Percentiles rank a stretch among this genome's conserved stretches.
Evolutionary conservation across 371 early-diverging fungal genomes (phyloP).

Genomic region (Mortierella sp.): DNA sequence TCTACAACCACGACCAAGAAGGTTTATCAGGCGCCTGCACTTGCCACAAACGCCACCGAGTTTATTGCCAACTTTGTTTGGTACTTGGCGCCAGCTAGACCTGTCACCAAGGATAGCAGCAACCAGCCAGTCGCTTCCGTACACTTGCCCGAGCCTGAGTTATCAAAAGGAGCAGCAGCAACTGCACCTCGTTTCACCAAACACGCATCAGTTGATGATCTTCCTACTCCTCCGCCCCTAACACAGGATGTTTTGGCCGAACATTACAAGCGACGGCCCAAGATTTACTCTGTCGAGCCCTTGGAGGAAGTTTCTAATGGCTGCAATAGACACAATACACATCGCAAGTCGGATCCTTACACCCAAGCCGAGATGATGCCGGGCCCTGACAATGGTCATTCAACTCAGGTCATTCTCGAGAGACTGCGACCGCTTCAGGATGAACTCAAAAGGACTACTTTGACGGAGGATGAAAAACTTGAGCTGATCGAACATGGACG

Average conservation of each 20-base stretch:
- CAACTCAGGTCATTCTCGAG: not conserved
- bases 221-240: no score
- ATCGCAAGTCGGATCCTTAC: not conserved
- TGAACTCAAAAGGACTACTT: not conserved
- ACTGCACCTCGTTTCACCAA: not conserved
- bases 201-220: not conserved
- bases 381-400: not conserved
- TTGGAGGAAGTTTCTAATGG: not conserved
- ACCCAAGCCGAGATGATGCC: not conserved
- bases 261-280: not conserved
- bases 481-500: slow-evolving; percentile 2
- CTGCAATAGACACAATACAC: not conserved
- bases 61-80: not conserved
- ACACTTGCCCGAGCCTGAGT: not conserved
- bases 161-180: not conserved
- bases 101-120: not conserved
- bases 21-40: not conserved
- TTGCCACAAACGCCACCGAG: slow-evolving; percentile 3
- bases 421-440: not conserved
- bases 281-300: not conserved
- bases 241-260: not conserved
- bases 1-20: not conserved
- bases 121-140: not conserved
- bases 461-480: not conserved
- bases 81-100: not conserved